phyloP scores from a whole-genome alignment of 345 rosid species.

The Stellera chamaejasme region DNA sequence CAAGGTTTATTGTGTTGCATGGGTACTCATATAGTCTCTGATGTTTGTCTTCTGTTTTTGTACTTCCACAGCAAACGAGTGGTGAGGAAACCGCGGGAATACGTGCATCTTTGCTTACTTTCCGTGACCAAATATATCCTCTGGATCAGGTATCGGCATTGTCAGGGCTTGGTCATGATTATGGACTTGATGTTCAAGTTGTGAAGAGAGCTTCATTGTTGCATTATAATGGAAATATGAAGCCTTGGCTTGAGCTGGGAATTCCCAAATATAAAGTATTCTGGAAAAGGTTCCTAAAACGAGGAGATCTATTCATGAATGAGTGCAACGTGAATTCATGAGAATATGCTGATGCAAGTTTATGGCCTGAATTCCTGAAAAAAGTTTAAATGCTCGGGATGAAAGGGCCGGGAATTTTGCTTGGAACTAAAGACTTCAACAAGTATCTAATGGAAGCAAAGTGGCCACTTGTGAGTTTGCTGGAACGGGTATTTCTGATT shows the following conservation, averaged over 20 bases:
- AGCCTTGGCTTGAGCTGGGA: conserved; percentile 97
- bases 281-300: conserved; percentile 71
- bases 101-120: conserved; percentile 70
- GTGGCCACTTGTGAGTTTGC: conserved; percentile 1
- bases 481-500: conserved; percentile 4
- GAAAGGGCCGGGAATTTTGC: conserved; percentile 18
- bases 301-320: conserved; percentile 51
- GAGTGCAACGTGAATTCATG: conserved; percentile 80
- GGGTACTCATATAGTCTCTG: background rate
- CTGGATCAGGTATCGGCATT: conserved; percentile 62
- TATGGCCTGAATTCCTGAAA: conserved; percentile 6
- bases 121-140: conserved; percentile 54
- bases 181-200: conserved; percentile 29
- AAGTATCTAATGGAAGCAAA: conserved; percentile 9
- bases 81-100: conserved; percentile 35
- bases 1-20: too few relatives aligned
- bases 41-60: conserved; percentile 4
- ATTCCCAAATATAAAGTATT: conserved; percentile 55
- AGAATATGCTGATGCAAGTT: conserved; percentile 14
- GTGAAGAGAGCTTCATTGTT: conserved; percentile 59
- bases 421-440: conserved; percentile 15
- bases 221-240: conserved; percentile 96
- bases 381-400: conserved; percentile 10
- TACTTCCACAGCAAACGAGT: conserved; percentile 28
- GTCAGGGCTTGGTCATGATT: conserved; percentile 82